These are phyloP conservation scores for Camellia sinensis DNA, from an alignment of 148 eudicot genomes.

Conservation along the genomic window DNA sequence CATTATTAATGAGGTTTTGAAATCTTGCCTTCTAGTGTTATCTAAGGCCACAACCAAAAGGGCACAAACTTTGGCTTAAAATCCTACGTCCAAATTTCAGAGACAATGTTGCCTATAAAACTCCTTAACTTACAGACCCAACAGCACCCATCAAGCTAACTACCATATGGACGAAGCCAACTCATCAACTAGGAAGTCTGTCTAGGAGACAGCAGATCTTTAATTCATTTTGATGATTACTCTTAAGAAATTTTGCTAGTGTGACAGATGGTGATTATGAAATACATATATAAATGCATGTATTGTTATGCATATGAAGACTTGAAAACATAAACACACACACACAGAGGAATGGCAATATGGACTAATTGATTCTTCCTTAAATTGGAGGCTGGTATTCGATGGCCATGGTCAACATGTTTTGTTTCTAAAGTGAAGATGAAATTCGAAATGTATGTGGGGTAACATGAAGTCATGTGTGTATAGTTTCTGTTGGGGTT, in stretches of 20 bases:
- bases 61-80: background rate
- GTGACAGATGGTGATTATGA: background rate
- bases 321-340: background rate
- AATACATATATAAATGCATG: background rate
- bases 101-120: background rate
- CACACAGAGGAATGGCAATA: background rate
- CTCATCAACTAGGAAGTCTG: background rate
- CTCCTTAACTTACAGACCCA: background rate
- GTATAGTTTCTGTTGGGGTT: background rate
- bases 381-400: background rate
- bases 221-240: background rate
- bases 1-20: background rate
- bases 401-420: background rate
- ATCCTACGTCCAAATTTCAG: background rate
- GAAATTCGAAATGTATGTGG: background rate
- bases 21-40: background rate
- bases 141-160: background rate
- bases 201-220: background rate
- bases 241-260: background rate
- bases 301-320: background rate
- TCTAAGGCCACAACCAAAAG: background rate
- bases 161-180: background rate
- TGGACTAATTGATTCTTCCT: background rate
- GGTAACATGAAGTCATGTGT: background rate
- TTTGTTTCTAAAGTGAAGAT: background rate